Percentiles rank a stretch among this genome's conserved stretches.
phyloP scores from a whole-genome alignment of 257 asterid species.

The Jacaranda mimosifolia region DNA sequence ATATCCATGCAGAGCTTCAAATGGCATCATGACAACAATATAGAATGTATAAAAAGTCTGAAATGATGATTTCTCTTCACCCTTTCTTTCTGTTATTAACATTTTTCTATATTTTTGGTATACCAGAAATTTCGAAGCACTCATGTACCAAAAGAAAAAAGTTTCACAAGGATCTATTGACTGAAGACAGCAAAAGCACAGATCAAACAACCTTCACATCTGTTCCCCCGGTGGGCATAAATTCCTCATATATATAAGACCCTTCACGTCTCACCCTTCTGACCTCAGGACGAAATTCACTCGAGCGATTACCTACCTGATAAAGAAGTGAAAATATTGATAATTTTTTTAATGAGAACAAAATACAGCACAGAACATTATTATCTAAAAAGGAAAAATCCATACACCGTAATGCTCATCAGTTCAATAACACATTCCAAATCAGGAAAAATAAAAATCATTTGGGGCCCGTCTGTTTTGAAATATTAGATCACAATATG shows the following conservation, averaged over 20 bases:
- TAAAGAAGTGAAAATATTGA: slow-evolving; percentile 22
- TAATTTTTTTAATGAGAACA: slow-evolving; percentile 17
- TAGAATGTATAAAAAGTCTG: background rate
- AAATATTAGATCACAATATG: no score
- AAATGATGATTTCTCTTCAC: background rate
- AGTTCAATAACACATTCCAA: no score
- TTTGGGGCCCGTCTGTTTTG: no score
- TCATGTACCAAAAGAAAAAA: slow-evolving; percentile 6
- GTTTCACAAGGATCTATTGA: slow-evolving; percentile 19
- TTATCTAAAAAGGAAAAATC: background rate
- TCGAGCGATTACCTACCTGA: slow-evolving; percentile 97
- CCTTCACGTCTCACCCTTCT: slow-evolving; percentile 99
- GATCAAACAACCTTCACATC: slow-evolving; percentile 83
- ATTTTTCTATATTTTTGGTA: slow-evolving; percentile 17
- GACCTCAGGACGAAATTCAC: slow-evolving; percentile 97
- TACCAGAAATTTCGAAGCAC: background rate
- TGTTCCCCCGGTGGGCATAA: slow-evolving; percentile 99
- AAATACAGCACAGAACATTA: background rate
- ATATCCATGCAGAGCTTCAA: slow-evolving; percentile 17
- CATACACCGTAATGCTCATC: background rate
- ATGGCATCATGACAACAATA: slow-evolving; percentile 16
- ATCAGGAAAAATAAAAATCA: no score
- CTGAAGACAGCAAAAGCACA: slow-evolving; percentile 24
- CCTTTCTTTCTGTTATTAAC: slow-evolving; percentile 6
- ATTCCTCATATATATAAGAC: slow-evolving; percentile 97